Evolutionary conservation across 2,329 filamentous ascomycete species (phyloP).

Genomic region (Botrytis hyacinthi): DNA sequence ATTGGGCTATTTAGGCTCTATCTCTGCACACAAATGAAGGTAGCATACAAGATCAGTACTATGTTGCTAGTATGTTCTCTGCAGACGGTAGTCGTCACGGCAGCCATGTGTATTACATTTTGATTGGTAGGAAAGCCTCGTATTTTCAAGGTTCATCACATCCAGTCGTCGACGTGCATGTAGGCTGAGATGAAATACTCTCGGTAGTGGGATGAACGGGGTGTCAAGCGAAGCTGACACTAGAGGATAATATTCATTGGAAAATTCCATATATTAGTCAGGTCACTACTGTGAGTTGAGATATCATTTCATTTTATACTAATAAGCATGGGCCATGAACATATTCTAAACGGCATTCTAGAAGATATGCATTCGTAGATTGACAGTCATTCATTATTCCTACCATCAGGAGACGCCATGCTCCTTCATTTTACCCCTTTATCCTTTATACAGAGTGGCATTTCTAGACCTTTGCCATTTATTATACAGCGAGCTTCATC

Average conservation of each 20-base stretch:
- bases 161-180: not conserved
- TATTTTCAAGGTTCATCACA: not conserved
- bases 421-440: slow-evolving; percentile 9
- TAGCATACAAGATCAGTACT: not conserved
- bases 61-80: not conserved
- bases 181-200: not conserved
- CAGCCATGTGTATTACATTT: not conserved
- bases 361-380: not conserved
- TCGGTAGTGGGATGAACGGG: not conserved
- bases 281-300: slow-evolving; percentile 17
- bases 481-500: slow-evolving; percentile 16
- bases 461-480: not conserved
- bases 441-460: slow-evolving; percentile 15
- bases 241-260: not conserved
- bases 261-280: not conserved
- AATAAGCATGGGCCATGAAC: slow-evolving; percentile 6
- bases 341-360: slow-evolving; percentile 11
- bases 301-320: slow-evolving; percentile 20
- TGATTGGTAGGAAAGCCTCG: slow-evolving; percentile 3
- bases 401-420: slow-evolving; percentile 16
- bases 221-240: slow-evolving; percentile 1
- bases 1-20: not conserved
- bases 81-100: slow-evolving; percentile 7
- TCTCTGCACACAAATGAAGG: not conserved
- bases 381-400: slow-evolving; percentile 13